Base-by-base conservation (phyloP, 768 basidiomycete species). In the Boletus pseudopeckii region DNA sequence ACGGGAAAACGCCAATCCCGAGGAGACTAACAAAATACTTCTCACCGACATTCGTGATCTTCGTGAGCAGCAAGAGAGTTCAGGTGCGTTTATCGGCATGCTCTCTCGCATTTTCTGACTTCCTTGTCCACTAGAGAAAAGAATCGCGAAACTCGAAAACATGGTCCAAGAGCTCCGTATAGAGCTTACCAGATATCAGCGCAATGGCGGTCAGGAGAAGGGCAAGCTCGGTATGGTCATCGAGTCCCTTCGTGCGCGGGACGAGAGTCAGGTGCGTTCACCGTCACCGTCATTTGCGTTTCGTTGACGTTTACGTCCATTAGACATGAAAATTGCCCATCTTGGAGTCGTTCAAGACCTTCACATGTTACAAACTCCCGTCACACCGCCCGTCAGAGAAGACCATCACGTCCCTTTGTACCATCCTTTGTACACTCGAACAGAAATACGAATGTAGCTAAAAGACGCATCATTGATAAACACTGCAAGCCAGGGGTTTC, bases 11-110 rank as follows among this genome's bases (percentile, higher is more conserved):
- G 0, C 41, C 2, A n/a, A 26, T 39, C 18, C 32, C 5, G 42
- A 53, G 33, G 57, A 37, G 11, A 53, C 38, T 5, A 4, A 49
- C 7, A 41, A 44, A 42, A 34, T 24, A 13, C 57, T 59, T 17
- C 17, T 42, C 18, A 11, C 30, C 7, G 34, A 59, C 9, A 15
- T 54, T n/a, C 34, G 20, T 8, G 11, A 33, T 14, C 57, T 59
- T 49, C 47, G 41, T 28, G 52, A 36, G 7, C 28, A 38, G 17
- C 52, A 50, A 4, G 52, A 50, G 41, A 38, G 22, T 10, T 50
- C 58, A 13, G 26, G 58, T 59, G 10, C 36, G 58, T 60, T 42
- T 14, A 5, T 28, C 4, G 2, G 2, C 6, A 30, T 1, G 8
- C 22, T 26, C 7, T 1, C 13, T 8, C 4, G 7, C 2, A 1